Conservation (phyloP, 1,284 basidiomycete species). For the Prillingera fragicola region DNA sequence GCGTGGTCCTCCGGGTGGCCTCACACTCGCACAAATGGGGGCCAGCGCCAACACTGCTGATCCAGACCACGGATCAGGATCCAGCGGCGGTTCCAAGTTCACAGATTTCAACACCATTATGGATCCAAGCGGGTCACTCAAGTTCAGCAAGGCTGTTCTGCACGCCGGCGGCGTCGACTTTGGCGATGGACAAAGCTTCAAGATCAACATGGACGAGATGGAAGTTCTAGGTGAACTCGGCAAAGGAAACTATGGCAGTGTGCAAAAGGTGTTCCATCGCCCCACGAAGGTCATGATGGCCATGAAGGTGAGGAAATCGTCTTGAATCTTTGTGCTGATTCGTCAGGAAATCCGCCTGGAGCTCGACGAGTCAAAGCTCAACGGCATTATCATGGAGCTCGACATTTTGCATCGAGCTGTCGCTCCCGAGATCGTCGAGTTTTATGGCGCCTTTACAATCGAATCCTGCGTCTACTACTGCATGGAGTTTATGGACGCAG, state of each 20-base stretch:
- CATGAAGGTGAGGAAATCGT: constrained; percentile 74
- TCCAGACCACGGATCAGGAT: constrained; percentile 10
- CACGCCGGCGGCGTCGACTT: constrained; percentile 94
- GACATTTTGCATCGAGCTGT: constrained; percentile 93
- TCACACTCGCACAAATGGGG: constrained; percentile 24
- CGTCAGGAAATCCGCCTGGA: constrained; percentile 93
- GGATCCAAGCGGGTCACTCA: constrained; percentile 88
- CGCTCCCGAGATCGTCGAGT: constrained; percentile 89
- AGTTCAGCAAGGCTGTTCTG: constrained; percentile 91
- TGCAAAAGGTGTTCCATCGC: constrained; percentile 89
- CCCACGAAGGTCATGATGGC: constrained; percentile 96
- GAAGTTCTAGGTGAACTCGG: constrained; percentile 80
- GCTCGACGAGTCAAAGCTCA: constrained; percentile 87
- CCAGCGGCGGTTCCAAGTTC: constrained; percentile 54
- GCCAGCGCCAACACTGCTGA: neutral
- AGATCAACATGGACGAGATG: constrained; percentile 94
- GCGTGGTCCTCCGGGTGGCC: constrained; percentile 41
- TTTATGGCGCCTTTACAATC: constrained; percentile 98
- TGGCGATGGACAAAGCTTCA: constrained; percentile 82
- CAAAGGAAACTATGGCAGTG: constrained; percentile 94
- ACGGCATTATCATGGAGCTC: constrained; percentile 96
- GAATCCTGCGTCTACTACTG: constrained; percentile 98
- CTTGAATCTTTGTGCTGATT: neutral
- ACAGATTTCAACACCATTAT: constrained; percentile 90
- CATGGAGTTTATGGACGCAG: constrained; percentile 99